phyloP scores from a whole-genome alignment of 768 basidiomycete species.

The Suillus weaverae region DNA sequence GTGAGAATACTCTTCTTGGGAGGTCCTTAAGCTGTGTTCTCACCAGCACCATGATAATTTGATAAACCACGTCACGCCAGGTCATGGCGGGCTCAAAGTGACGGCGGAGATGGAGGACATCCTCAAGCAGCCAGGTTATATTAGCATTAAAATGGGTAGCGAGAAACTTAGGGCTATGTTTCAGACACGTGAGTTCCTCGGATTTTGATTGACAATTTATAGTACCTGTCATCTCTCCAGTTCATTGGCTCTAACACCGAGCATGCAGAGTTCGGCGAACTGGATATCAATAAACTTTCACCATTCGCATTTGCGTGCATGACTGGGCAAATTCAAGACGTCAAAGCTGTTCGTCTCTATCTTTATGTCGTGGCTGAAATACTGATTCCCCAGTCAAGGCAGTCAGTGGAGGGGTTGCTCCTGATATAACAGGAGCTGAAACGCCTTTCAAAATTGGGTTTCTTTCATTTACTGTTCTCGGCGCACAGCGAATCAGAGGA shows the following conservation, averaged over 20 bases:
- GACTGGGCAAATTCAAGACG: constrained; percentile 19
- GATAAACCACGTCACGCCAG: not conserved
- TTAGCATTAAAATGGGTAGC: constrained; percentile 23
- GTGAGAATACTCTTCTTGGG: not conserved
- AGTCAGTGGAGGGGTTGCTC: constrained; percentile 31
- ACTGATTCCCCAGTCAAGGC: constrained; percentile 14
- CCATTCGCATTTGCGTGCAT: constrained; percentile 27
- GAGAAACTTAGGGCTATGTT: constrained; percentile 32
- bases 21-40: not conserved
- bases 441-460: constrained; percentile 46
- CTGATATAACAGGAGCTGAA: constrained; percentile 40
- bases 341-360: constrained; percentile 22
- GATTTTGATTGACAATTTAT: not conserved
- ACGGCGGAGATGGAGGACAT: constrained; percentile 29
- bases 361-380: not conserved
- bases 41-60: not conserved
- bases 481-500: constrained; percentile 38
- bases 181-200: constrained; percentile 22
- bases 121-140: constrained; percentile 27
- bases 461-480: constrained; percentile 39
- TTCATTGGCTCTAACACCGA: not conserved
- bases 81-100: constrained; percentile 22
- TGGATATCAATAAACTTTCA: constrained; percentile 22
- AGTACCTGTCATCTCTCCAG: not conserved
- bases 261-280: constrained; percentile 17